Evolutionary conservation across 805 yeast genomes (phyloP).

Genomic region (Priceomyces medius): DNA sequence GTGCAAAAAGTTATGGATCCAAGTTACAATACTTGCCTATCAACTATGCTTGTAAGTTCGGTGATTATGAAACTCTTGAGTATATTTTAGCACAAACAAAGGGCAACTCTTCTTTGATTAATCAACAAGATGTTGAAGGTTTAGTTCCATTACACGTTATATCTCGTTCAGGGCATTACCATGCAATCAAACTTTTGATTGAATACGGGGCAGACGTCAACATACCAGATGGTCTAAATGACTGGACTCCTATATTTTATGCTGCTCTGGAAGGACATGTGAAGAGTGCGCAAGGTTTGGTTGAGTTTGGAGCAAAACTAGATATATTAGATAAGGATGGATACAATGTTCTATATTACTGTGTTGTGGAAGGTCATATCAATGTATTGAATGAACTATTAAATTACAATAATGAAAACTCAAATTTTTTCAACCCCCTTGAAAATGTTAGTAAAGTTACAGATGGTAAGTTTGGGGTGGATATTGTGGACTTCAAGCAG

Average conservation of each 20-base stretch:
- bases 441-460: background rate
- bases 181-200: constrained; percentile 65
- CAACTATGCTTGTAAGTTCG: constrained; percentile 85
- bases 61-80: constrained; percentile 69
- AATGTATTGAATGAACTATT: constrained; percentile 71
- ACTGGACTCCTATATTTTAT: constrained; percentile 93
- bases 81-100: constrained; percentile 49
- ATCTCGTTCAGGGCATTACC: constrained; percentile 76
- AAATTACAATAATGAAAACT: constrained; percentile 25
- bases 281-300: constrained; percentile 64
- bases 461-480: background rate
- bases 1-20: constrained; percentile 46
- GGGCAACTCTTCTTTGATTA: constrained; percentile 25
- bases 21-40: constrained; percentile 71
- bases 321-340: constrained; percentile 74
- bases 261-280: constrained; percentile 84
- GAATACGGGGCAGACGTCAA: constrained; percentile 74
- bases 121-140: constrained; percentile 82
- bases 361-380: constrained; percentile 92
- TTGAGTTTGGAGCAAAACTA: constrained; percentile 71
- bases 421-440: background rate
- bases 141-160: constrained; percentile 83
- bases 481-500: background rate
- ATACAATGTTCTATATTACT: constrained; percentile 77
- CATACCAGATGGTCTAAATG: constrained; percentile 77